These are phyloP conservation scores for Quercus dentata DNA, from an alignment of 306 rosid species.

Conservation along the genomic window DNA sequence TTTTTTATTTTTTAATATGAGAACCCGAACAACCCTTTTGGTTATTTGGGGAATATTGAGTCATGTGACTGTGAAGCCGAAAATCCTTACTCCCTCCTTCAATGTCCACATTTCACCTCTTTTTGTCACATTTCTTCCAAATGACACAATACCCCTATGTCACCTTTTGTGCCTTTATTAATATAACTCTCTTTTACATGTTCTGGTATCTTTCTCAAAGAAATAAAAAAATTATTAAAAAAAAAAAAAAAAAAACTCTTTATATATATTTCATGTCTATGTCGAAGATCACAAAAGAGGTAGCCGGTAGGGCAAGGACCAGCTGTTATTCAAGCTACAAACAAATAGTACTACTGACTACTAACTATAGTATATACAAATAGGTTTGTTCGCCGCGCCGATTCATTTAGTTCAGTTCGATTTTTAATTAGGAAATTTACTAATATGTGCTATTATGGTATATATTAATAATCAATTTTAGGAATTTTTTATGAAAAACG, in stretches of 20 bases:
- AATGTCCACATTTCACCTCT: neutral
- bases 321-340: constrained; percentile 21
- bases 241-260: neutral
- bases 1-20: neutral
- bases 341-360: neutral
- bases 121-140: neutral
- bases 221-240: no score
- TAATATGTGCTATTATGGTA: no score
- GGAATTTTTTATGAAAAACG: no score
- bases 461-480: no score
- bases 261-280: neutral
- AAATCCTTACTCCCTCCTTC: neutral
- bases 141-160: neutral
- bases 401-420: neutral
- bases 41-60: neutral
- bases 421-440: no score
- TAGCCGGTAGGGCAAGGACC: neutral
- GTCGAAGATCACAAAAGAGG: neutral
- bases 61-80: constrained; percentile 39
- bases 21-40: constrained; percentile 17
- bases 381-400: neutral
- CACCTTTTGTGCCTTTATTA: constrained; percentile 9
- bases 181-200: no score
- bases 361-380: neutral
- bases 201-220: no score